phyloP scores from a whole-genome alignment of 768 basidiomycete genomes.

The Ramaria rubella region DNA sequence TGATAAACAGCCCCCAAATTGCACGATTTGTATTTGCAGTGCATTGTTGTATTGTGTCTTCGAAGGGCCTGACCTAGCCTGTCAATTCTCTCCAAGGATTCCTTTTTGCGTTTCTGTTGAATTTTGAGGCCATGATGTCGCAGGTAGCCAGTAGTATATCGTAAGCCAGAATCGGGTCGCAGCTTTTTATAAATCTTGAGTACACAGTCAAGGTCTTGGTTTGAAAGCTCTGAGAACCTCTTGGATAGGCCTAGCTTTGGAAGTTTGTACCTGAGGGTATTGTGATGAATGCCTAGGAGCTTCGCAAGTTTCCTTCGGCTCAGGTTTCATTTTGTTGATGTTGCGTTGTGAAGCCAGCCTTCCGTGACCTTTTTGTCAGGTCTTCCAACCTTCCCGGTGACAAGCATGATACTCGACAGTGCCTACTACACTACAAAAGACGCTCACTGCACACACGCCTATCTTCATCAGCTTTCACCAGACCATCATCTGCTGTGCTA shows the following conservation, averaged over 20 bases:
- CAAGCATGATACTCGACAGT: no score
- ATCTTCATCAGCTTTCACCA: no score
- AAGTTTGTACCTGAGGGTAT: background rate
- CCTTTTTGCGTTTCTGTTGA: conserved; percentile 18
- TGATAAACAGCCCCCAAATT: background rate
- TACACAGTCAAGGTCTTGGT: conserved; percentile 12
- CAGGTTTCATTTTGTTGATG: background rate
- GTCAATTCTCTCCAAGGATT: conserved; percentile 27
- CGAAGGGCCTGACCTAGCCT: conserved; percentile 22
- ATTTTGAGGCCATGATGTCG: conserved; percentile 21
- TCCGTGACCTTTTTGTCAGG: conserved; percentile 14
- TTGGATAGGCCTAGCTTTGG: conserved; percentile 8
- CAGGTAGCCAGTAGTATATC: conserved; percentile 27
- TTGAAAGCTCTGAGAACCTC: conserved; percentile 9
- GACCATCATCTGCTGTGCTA: no score
- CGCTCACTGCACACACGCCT: no score
- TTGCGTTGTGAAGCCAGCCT: conserved; percentile 16
- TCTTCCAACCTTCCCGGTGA: conserved; percentile 7
- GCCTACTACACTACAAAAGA: no score
- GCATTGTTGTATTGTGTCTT: background rate
- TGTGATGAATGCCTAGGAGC: no score
- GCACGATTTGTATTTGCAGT: background rate
- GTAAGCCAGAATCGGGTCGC: conserved; percentile 23
- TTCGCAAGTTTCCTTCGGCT: background rate
- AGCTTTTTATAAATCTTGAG: conserved; percentile 11